Evolutionary conservation across 768 basidiomycete genomes (phyloP).

Genomic region (Pholiota microspora): DNA sequence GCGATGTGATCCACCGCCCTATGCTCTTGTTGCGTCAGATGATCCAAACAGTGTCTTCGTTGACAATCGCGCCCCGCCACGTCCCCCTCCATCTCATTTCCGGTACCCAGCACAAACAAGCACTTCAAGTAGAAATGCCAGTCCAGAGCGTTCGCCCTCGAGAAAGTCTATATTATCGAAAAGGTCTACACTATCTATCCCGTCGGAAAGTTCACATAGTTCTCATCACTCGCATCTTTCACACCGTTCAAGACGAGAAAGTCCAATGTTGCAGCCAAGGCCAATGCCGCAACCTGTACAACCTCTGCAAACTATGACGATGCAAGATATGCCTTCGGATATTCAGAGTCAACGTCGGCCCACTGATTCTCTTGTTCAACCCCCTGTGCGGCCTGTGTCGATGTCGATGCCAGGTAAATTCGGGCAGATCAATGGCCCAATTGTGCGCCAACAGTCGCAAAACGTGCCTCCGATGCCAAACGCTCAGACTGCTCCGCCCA

Average conservation of each 20-base stretch:
- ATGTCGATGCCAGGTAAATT: background rate
- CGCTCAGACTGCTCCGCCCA: background rate
- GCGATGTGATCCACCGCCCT: conserved; percentile 12
- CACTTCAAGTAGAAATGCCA: conserved; percentile 7
- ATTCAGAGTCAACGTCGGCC: background rate
- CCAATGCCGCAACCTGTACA: background rate
- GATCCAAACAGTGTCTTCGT: background rate
- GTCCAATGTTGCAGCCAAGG: background rate
- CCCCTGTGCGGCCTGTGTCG: background rate
- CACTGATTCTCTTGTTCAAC: background rate
- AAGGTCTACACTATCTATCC: background rate
- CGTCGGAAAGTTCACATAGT: background rate
- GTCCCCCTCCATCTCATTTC: background rate
- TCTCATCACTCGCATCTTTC: no score
- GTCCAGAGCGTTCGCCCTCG: conserved; percentile 2
- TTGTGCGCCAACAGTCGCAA: background rate
- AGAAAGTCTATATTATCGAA: background rate
- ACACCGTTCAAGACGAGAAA: background rate
- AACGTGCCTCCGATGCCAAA: background rate
- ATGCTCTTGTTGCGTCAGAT: conserved; percentile 2
- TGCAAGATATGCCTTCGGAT: background rate
- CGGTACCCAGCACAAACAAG: conserved; percentile 6
- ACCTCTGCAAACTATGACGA: background rate
- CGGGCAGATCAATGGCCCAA: background rate
- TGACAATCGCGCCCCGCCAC: conserved; percentile 1